Evolutionary conservation across 2,329 filamentous ascomycete genomes (phyloP).

Genomic region (Fusarium subtropicale): DNA sequence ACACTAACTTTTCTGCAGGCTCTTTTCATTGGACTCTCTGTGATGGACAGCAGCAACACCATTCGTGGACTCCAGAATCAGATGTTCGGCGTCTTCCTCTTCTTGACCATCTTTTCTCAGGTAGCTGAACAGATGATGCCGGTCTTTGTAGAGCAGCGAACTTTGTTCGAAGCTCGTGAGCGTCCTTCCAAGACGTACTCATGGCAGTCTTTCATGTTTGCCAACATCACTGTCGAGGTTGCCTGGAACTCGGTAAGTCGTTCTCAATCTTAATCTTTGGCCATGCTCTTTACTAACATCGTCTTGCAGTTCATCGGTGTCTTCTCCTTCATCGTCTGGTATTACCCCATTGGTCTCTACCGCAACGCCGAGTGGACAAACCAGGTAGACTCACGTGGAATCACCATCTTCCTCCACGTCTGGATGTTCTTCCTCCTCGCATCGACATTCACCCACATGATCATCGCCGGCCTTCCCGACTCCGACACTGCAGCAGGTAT

Average conservation of each 20-base stretch:
- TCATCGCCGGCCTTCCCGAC: conserved; percentile 72
- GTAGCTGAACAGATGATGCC: conserved; percentile 76
- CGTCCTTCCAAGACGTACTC: conserved; percentile 74
- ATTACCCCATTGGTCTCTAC: conserved; percentile 75
- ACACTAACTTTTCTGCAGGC: not conserved
- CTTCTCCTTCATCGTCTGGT: conserved; percentile 73
- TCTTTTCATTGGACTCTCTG: conserved; percentile 77
- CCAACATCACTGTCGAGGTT: conserved; percentile 71
- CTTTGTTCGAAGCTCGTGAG: conserved; percentile 77
- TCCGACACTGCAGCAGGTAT: conserved; percentile 74
- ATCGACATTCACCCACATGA: conserved; percentile 72
- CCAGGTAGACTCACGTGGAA: conserved; percentile 62
- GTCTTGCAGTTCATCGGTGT: conserved; percentile 47
- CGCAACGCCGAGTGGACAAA: conserved; percentile 65
- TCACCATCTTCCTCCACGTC: conserved; percentile 72
- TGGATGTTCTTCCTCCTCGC: conserved; percentile 73
- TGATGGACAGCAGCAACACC: conserved; percentile 69
- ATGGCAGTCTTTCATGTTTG: conserved; percentile 74
- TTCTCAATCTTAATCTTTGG: accelerated
- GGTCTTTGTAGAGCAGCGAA: conserved; percentile 74
- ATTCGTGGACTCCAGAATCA: conserved; percentile 76
- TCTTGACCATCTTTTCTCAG: conserved; percentile 75
- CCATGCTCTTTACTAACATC: not conserved
- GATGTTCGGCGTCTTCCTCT: conserved; percentile 78
- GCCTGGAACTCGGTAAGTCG: conserved; percentile 72